Percentiles rank a stretch among this genome's conserved stretches.
phyloP scores from a whole-genome alignment of 805 yeast genomes.

The Hermanozyma aechmeae region DNA sequence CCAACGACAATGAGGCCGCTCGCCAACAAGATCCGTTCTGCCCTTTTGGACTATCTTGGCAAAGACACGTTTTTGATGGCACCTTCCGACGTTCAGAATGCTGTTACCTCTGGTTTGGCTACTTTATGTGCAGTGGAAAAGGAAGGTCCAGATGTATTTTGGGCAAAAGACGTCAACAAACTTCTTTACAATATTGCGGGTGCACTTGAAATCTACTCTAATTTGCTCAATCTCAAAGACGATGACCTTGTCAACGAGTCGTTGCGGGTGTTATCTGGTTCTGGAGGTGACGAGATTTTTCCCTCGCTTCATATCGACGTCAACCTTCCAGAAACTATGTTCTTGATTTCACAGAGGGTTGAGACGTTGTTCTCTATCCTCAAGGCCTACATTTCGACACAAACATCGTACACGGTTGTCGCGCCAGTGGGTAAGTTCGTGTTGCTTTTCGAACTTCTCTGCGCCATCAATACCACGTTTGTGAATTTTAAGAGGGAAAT shows the following conservation, averaged over 20 bases:
- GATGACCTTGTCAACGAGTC: slow-evolving; percentile 40
- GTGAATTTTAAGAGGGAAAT: slow-evolving; percentile 51
- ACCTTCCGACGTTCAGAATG: slow-evolving; percentile 28
- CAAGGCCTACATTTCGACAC: slow-evolving; percentile 33
- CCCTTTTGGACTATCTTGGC: slow-evolving; percentile 27
- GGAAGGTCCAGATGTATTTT: slow-evolving; percentile 35
- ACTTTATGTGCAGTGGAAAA: slow-evolving; percentile 49
- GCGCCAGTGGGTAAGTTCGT: slow-evolving; percentile 58
- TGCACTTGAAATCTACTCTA: slow-evolving; percentile 46
- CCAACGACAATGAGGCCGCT: slow-evolving; percentile 79
- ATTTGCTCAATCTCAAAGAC: slow-evolving; percentile 46
- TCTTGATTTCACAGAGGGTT: slow-evolving; percentile 44
- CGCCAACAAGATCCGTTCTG: slow-evolving; percentile 50
- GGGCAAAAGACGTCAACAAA: slow-evolving; percentile 38
- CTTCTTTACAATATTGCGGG: slow-evolving; percentile 47
- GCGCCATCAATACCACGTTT: slow-evolving; percentile 46
- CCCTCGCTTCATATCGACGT: slow-evolving; percentile 50
- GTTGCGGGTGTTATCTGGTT: slow-evolving; percentile 24
- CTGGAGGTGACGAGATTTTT: slow-evolving; percentile 17
- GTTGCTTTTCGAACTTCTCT: slow-evolving; percentile 41
- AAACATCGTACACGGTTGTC: slow-evolving; percentile 46
- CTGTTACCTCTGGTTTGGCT: slow-evolving; percentile 43
- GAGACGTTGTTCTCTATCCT: slow-evolving; percentile 32
- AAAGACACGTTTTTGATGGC: slow-evolving; percentile 26
- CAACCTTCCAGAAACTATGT: slow-evolving; percentile 42